Evolutionary conservation across 2,329 filamentous ascomycete species (phyloP).

Genomic region (Blastomyces silverae): DNA sequence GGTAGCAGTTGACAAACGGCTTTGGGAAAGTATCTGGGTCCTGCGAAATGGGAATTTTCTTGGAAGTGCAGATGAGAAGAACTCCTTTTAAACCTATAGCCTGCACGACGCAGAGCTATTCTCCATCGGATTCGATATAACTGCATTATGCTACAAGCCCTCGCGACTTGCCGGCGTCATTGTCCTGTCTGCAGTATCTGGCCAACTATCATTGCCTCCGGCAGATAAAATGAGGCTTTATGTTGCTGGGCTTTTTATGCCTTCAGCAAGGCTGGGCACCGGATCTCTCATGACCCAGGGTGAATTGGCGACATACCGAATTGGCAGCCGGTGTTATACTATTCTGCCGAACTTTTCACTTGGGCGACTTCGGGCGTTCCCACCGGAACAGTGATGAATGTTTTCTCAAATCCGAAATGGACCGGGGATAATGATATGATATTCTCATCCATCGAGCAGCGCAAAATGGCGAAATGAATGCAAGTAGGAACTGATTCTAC

Average conservation of each 20-base stretch:
- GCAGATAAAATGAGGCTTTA: neutral
- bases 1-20: too few relatives aligned
- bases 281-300: neutral
- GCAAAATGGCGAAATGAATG: neutral
- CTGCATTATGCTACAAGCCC: neutral
- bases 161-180: neutral
- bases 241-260: neutral
- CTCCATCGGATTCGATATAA: neutral
- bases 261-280: neutral
- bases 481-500: neutral
- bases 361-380: neutral
- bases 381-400: neutral
- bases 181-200: neutral
- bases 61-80: neutral
- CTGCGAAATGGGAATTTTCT: neutral
- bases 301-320: neutral
- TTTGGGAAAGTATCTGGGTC: neutral
- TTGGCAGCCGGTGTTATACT: neutral
- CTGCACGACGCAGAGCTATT: neutral
- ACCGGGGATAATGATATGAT: neutral
- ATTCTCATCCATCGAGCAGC: neutral
- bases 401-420: neutral
- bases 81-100: neutral
- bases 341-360: neutral
- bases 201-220: neutral